These are phyloP conservation scores for Prunus yedoensis DNA, from an alignment of 331 rosid species.

Conservation along the genomic window DNA sequence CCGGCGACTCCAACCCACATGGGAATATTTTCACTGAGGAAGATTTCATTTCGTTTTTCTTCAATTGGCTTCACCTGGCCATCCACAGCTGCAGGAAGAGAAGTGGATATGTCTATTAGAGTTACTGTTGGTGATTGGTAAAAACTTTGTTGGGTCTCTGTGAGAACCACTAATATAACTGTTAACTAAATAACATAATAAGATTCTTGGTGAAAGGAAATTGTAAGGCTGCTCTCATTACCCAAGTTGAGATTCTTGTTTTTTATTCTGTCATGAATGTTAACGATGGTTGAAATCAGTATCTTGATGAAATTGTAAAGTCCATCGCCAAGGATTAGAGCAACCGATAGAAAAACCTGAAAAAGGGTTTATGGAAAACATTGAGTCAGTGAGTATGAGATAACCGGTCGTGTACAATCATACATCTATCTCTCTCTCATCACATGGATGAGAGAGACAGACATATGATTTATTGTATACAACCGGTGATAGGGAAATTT, in stretches of 20 bases:
- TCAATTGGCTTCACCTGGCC: slow-evolving; percentile 33
- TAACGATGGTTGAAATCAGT: slow-evolving; percentile 42
- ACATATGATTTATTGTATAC: too few species aligned
- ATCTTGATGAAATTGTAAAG: slow-evolving; percentile 76
- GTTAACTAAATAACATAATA: too few species aligned
- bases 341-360: slow-evolving; percentile 73
- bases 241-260: slow-evolving; percentile 39
- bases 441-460: background rate
- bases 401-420: too few species aligned
- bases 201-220: background rate
- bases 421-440: too few species aligned
- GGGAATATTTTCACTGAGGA: slow-evolving; percentile 64
- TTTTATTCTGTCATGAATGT: slow-evolving; percentile 34
- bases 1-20: slow-evolving; percentile 57
- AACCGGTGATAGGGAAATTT: too few species aligned
- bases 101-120: background rate
- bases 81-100: slow-evolving; percentile 29
- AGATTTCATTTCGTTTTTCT: slow-evolving; percentile 51
- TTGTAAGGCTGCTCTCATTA: background rate
- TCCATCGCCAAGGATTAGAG: slow-evolving; percentile 86
- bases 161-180: too few species aligned
- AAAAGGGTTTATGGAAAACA: background rate
- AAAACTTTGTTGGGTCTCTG: background rate
- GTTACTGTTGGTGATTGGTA: background rate
- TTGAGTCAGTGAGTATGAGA: background rate